Base-by-base conservation (phyloP, 176 grass and related monocot genomes). In the Cymbopogon citratus region DNA sequence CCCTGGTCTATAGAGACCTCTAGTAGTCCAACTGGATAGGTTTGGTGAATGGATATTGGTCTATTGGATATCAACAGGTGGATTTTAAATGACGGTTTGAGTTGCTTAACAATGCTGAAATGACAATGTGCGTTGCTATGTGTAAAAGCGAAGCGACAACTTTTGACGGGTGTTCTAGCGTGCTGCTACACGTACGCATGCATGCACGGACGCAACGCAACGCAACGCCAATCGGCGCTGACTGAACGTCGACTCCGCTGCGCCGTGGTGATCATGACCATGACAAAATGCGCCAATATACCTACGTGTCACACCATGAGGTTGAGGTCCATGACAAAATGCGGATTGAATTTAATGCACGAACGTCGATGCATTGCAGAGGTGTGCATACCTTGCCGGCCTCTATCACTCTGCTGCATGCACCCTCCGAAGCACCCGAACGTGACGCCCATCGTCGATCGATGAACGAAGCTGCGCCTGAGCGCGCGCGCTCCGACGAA, bases 351-450 rank as follows among this genome's bases (percentile, higher is more conserved):
- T 23, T 23, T 0, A 40, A 69, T 25, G 67, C 21, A 25, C 6
- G 11, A 25, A 69, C 4, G 67, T 67, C 25, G 14, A 70, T 57
- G 59, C 64, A 52, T 9, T 9, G 38, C 8, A 40, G 2, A 23
- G 13, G 54, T n/a, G 24, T 9, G 62, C 10, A 19, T 93, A 89
- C 88, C 88, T 92, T 49, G 78, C 13, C 25, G 43, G 33, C 35
- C 70, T 4, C 29, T 71, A 39, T 62, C 54, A 29, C 18, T 60
- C 9, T 12, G 56, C 15, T 5, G 76, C 27, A 71, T 70, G 44
- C 72, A 89, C 11, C 63, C 56, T 23, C 89, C 38, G 25, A 97
- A 93, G 63, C 90, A 82, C 56, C 66, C 69, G 84, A 89, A 85
- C 33, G 63, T 74, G 48, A 87, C 77, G 64, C 59, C 72, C 94